Conservation (phyloP, 306 rosid species). For the Castanea mollissima region DNA sequence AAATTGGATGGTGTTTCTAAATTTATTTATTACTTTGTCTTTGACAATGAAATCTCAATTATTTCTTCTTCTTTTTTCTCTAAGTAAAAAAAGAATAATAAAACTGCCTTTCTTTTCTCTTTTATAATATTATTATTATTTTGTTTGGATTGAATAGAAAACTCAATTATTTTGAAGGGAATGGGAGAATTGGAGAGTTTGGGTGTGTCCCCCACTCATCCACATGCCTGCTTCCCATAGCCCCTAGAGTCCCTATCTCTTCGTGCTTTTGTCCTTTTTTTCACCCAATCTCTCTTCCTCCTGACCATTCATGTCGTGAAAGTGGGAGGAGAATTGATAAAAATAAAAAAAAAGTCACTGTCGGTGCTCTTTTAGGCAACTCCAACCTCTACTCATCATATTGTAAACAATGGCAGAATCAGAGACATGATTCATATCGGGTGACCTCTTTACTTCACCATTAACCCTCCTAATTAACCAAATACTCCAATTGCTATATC, state of each 20-base stretch:
- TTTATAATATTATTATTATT: not conserved
- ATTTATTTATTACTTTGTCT: no score
- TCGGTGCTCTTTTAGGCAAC: constrained; percentile 44
- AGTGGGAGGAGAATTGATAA: constrained; percentile 23
- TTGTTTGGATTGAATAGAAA: not conserved
- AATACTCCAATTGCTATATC: not conserved
- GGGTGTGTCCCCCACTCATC: constrained; percentile 73
- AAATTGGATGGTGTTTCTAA: no score
- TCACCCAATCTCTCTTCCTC: constrained; percentile 8
- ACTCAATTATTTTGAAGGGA: constrained; percentile 43
- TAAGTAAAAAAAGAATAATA: not conserved
- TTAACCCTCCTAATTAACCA: not conserved
- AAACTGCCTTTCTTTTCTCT: not conserved
- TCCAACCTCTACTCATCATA: constrained; percentile 43
- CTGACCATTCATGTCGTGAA: constrained; percentile 34
- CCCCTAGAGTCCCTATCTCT: constrained; percentile 58
- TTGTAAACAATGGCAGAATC: constrained; percentile 14
- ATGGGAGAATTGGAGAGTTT: constrained; percentile 29
- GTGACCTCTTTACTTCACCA: not conserved
- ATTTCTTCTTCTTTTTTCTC: not conserved
- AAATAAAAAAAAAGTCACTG: constrained; percentile 33
- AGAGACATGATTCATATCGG: not conserved
- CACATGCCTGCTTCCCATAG: constrained; percentile 72
- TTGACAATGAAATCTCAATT: not conserved
- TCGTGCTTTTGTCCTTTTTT: not conserved